phyloP scores from a whole-genome alignment of 176 grass and related monocot species.

The Aegilops tauschii region DNA sequence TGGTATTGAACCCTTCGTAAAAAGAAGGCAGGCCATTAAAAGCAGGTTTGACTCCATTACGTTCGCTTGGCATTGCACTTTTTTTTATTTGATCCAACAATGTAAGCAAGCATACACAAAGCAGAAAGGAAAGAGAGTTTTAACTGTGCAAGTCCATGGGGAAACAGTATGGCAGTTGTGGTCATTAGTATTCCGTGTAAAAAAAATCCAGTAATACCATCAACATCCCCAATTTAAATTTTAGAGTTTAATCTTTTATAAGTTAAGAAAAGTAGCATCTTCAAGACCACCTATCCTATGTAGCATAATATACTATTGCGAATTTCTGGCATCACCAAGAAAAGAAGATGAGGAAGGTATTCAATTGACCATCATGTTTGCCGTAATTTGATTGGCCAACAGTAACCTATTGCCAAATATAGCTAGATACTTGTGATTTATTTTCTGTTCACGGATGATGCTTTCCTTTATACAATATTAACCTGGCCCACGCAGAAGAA shows the following conservation, averaged over 20 bases:
- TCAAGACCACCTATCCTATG: constrained; percentile 12
- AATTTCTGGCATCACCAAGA: neutral
- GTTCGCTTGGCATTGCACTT: constrained; percentile 6
- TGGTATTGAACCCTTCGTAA: neutral
- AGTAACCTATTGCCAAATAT: constrained; percentile 5
- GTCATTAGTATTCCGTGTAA: neutral
- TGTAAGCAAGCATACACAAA: constrained; percentile 9
- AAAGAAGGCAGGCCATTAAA: neutral
- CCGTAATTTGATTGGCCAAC: constrained; percentile 6
- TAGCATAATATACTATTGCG: neutral
- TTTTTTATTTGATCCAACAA: constrained; percentile 17
- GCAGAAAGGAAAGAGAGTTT: neutral
- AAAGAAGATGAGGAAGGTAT: neutral
- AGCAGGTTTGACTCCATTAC: neutral
- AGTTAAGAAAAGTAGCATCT: neutral
- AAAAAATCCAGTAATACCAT: neutral
- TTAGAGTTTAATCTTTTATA: neutral
- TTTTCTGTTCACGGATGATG: neutral
- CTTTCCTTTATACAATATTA: neutral
- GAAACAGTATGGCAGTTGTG: neutral
- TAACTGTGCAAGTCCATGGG: neutral
- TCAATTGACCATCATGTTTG: neutral
- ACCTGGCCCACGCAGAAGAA: neutral
- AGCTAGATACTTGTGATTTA: neutral
- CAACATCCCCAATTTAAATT: neutral